Conservation (phyloP, 805 yeast genomes). For the Jamesozyma hellenica region DNA sequence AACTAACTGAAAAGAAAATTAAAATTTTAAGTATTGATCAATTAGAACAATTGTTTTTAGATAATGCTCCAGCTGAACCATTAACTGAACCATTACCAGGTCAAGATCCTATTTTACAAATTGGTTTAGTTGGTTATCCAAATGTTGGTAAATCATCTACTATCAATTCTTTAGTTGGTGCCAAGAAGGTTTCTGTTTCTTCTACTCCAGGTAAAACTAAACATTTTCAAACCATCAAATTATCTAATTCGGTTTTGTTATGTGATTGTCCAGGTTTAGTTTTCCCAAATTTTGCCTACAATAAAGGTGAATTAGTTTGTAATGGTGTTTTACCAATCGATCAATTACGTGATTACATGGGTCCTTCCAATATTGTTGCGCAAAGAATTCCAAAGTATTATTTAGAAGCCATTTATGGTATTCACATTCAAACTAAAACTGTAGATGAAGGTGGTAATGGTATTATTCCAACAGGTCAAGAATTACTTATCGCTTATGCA, state of each 20-base stretch:
- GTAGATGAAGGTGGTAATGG: conserved; percentile 85
- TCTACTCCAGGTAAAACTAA: conserved; percentile 98
- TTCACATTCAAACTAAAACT: conserved; percentile 67
- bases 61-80: conserved; percentile 62
- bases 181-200: conserved; percentile 96
- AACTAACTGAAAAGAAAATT: conserved; percentile 38
- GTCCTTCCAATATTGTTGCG: conserved; percentile 77
- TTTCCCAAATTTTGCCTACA: conserved; percentile 93
- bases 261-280: conserved; percentile 99
- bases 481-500: conserved; percentile 82
- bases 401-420: conserved; percentile 89
- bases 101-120: conserved; percentile 58
- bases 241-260: conserved; percentile 70
- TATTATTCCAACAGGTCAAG: conserved; percentile 71
- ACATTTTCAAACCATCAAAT: conserved; percentile 91
- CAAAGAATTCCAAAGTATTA: conserved; percentile 81
- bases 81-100: conserved; percentile 45
- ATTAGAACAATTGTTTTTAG: conserved; percentile 67
- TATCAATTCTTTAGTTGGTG: conserved; percentile 89
- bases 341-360: conserved; percentile 84
- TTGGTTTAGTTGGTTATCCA: conserved; percentile 96
- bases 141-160: conserved; percentile 97
- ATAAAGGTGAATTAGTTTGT: conserved; percentile 93
- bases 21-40: conserved; percentile 74
- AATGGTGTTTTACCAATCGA: conserved; percentile 98